Conservation (phyloP, 2,329 filamentous ascomycete species). For the Xylaria sp. region DNA sequence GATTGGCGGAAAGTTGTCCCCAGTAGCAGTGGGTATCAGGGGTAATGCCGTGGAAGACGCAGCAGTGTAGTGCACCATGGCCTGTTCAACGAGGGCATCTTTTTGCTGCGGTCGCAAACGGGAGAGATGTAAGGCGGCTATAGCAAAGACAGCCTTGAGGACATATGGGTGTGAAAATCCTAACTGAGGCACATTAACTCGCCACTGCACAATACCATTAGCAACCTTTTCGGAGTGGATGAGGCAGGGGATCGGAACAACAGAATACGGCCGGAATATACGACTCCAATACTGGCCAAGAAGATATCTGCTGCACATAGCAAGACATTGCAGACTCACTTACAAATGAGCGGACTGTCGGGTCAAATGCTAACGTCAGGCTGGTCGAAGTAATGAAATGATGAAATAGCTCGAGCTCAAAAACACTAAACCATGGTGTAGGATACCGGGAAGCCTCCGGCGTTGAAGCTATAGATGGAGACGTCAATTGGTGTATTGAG, state of each 20-base stretch:
- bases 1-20: conserved; percentile 51
- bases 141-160: conserved; percentile 60
- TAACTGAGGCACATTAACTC: conserved; percentile 58
- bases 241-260: background rate
- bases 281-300: background rate
- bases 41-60: conserved; percentile 49
- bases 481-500: conserved; percentile 34
- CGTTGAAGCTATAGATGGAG: conserved; percentile 32
- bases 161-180: conserved; percentile 60
- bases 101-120: conserved; percentile 52
- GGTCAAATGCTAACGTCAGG: conserved; percentile 57
- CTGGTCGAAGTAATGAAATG: conserved; percentile 63
- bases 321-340: background rate
- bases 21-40: conserved; percentile 49
- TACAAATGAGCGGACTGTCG: conserved; percentile 54
- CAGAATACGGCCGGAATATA: background rate
- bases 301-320: too few species aligned
- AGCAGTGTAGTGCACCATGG: conserved; percentile 52
- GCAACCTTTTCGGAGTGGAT: background rate
- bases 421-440: conserved; percentile 42
- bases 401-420: conserved; percentile 64
- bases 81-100: conserved; percentile 54
- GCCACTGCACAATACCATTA: conserved; percentile 50
- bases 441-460: conserved; percentile 25
- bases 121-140: conserved; percentile 62